Conservation (phyloP, 768 basidiomycete species). For the Leccinum boreale region DNA sequence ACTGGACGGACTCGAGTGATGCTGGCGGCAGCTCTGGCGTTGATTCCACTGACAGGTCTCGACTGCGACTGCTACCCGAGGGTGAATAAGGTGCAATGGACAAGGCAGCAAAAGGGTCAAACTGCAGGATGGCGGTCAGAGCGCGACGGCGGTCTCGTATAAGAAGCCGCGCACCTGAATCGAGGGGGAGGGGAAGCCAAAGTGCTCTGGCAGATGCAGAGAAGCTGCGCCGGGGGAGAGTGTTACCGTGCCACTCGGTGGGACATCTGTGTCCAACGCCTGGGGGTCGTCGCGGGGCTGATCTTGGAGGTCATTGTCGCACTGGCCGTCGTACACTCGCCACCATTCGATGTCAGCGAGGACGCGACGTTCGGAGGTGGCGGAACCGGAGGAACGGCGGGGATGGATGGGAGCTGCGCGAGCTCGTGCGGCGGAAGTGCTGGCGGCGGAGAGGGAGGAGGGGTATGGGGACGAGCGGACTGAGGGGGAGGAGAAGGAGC, state of each 20-base stretch:
- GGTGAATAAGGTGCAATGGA: slow-evolving; percentile 56
- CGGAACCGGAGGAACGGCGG: slow-evolving; percentile 68
- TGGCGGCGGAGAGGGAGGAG: slow-evolving; percentile 34
- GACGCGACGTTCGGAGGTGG: slow-evolving; percentile 61
- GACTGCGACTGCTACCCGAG: slow-evolving; percentile 37
- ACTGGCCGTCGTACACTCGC: slow-evolving; percentile 73
- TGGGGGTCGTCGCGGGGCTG: slow-evolving; percentile 23
- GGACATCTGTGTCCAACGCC: slow-evolving; percentile 8
- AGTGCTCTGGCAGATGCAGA: background rate
- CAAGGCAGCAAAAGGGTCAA: slow-evolving; percentile 49
- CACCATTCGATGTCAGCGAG: slow-evolving; percentile 89
- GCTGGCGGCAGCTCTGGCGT: slow-evolving; percentile 45
- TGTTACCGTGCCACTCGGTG: slow-evolving; percentile 28
- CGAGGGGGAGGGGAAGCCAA: slow-evolving; percentile 19
- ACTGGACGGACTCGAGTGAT: slow-evolving; percentile 38
- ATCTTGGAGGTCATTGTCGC: slow-evolving; percentile 32
- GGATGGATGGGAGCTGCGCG: slow-evolving; percentile 36
- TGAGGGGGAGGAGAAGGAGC: slow-evolving; percentile 65
- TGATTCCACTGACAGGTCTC: slow-evolving; percentile 52
- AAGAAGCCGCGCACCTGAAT: slow-evolving; percentile 22
- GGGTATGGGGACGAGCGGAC: slow-evolving; percentile 71
- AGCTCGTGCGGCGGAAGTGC: slow-evolving; percentile 35
- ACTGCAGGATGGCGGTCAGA: slow-evolving; percentile 28
- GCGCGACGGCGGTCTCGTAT: background rate
- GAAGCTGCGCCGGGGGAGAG: slow-evolving; percentile 38